Evolutionary conservation across 2,329 filamentous ascomycete genomes (phyloP).

Genomic region (Aspergillus thermomutatus): DNA sequence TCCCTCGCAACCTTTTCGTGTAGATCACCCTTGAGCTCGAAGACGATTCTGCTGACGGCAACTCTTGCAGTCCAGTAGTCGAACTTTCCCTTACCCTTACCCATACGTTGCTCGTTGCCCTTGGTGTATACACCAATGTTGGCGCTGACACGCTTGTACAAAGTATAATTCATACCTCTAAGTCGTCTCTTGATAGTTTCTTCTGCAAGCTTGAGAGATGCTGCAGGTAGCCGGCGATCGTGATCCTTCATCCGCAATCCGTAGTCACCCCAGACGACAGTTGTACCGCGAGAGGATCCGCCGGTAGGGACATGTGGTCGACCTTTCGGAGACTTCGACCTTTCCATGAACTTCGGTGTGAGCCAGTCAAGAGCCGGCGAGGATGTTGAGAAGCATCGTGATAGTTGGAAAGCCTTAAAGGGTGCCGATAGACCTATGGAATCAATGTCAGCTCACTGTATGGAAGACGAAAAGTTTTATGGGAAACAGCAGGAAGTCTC

Average conservation of each 20-base stretch:
- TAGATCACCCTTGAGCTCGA: constrained; percentile 85
- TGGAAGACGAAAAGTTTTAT: constrained; percentile 6
- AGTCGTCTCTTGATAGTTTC: constrained; percentile 88
- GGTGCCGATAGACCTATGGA: constrained; percentile 25
- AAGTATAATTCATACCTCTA: constrained; percentile 83
- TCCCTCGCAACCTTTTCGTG: constrained; percentile 94
- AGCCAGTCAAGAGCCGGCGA: constrained; percentile 68
- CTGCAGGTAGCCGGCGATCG: constrained; percentile 82
- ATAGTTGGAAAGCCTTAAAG: constrained; percentile 36
- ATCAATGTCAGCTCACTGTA: constrained; percentile 17
- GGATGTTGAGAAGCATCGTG: constrained; percentile 71
- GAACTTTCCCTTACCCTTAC: constrained; percentile 96
- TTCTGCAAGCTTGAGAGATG: constrained; percentile 84
- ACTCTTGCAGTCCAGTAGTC: constrained; percentile 94
- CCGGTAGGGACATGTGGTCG: constrained; percentile 84
- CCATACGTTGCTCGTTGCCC: constrained; percentile 98
- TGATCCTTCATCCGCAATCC: constrained; percentile 91
- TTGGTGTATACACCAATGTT: constrained; percentile 94
- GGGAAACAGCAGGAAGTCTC: constrained; percentile 10
- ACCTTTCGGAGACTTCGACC: constrained; percentile 85
- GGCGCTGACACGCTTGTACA: constrained; percentile 87
- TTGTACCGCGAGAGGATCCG: constrained; percentile 87
- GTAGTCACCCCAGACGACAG: constrained; percentile 94
- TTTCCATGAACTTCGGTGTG: constrained; percentile 72
- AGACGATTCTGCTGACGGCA: constrained; percentile 84